A percentile compares a stretch with the other conserved stretches of the same genome.
Conservation (phyloP, 495 filamentous ascomycete genomes). For the Friedmanniomyces simplex region DNA sequence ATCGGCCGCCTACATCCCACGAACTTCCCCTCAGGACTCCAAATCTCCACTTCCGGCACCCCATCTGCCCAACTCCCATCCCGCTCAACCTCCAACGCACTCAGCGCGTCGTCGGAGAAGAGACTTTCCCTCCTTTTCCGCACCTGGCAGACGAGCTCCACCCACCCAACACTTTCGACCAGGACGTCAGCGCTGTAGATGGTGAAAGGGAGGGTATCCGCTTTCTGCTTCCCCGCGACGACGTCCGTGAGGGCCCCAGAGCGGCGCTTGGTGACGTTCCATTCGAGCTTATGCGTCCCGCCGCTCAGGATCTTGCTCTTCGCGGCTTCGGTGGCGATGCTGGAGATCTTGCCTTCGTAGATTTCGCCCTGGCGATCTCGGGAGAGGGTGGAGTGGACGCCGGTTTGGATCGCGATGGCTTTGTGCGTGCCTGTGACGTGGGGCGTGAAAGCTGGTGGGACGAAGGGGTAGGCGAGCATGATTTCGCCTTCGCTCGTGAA, state of each 20-base stretch:
- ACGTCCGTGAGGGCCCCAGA: constrained; percentile 49
- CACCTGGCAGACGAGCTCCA: constrained; percentile 77
- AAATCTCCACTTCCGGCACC: constrained; percentile 72
- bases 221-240: constrained; percentile 41
- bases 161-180: constrained; percentile 85
- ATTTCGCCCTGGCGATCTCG: constrained; percentile 34
- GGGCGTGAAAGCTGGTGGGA: constrained; percentile 37
- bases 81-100: background rate
- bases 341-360: constrained; percentile 46
- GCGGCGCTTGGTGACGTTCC: constrained; percentile 68
- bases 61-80: constrained; percentile 3
- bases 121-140: constrained; percentile 34
- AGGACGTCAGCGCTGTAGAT: constrained; percentile 74
- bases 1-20: constrained; percentile 60
- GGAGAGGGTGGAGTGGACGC: constrained; percentile 38
- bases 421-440: constrained; percentile 74
- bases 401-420: constrained; percentile 37
- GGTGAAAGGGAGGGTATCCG: constrained; percentile 58
- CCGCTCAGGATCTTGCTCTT: constrained; percentile 52
- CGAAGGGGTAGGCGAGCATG: constrained; percentile 66
- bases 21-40: constrained; percentile 69
- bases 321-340: constrained; percentile 48
- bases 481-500: constrained; percentile 34
- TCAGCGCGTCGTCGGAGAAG: constrained; percentile 3
- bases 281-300: constrained; percentile 60